phyloP scores from a whole-genome alignment of 2,329 filamentous ascomycete genomes.

The Fusarium sp. region DNA sequence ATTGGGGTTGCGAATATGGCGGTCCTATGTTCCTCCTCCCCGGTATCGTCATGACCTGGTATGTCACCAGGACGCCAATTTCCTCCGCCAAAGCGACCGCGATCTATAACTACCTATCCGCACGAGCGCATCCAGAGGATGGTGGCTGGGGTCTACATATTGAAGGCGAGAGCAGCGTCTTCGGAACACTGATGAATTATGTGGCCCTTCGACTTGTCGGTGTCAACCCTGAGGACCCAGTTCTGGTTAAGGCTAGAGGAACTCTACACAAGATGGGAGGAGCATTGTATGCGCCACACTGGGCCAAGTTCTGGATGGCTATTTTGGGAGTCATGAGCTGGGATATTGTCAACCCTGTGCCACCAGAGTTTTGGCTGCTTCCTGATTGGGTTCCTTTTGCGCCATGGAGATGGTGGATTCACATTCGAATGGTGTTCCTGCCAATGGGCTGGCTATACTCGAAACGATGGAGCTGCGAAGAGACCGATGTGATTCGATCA shows the following conservation, averaged over 20 bases:
- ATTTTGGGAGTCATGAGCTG: constrained; percentile 84
- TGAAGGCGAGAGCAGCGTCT: constrained; percentile 90
- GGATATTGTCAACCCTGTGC: constrained; percentile 94
- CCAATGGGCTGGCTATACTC: constrained; percentile 94
- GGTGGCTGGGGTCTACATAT: constrained; percentile 99
- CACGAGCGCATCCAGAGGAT: constrained; percentile 83
- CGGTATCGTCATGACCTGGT: constrained; percentile 85
- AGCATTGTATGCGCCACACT: constrained; percentile 85
- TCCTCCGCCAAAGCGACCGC: constrained; percentile 82
- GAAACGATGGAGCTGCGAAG: constrained; percentile 79
- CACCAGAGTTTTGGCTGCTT: constrained; percentile 91
- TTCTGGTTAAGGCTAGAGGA: constrained; percentile 85
- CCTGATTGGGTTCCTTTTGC: constrained; percentile 91
- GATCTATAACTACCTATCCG: constrained; percentile 91
- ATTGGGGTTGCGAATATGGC: constrained; percentile 98
- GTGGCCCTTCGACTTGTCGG: constrained; percentile 82
- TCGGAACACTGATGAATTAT: constrained; percentile 92
- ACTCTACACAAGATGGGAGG: constrained; percentile 88
- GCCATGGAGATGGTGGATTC: constrained; percentile 97
- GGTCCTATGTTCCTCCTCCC: constrained; percentile 96
- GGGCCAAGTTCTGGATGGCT: constrained; percentile 96
- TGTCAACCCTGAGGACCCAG: constrained; percentile 81
- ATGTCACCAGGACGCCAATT: constrained; percentile 88
- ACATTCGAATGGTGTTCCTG: constrained; percentile 95
- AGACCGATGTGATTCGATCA: constrained; percentile 76